Evolutionary conservation across 805 yeast species (phyloP).

Genomic region (Kurtzmaniella fragi): DNA sequence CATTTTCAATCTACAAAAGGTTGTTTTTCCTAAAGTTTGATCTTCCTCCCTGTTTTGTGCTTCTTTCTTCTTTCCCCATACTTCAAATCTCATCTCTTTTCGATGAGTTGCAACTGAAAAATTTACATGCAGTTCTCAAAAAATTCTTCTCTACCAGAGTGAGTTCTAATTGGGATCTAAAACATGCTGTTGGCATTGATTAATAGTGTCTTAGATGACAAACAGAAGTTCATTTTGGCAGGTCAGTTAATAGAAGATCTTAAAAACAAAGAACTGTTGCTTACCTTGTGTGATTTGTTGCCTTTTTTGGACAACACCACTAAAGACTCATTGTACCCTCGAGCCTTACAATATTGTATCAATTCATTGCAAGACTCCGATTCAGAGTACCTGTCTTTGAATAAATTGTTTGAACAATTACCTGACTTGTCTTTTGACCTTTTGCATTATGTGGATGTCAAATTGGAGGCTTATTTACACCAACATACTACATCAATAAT

Average conservation of each 20-base stretch:
- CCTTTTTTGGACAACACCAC: slow-evolving; percentile 2
- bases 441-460: slow-evolving; percentile 1
- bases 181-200: slow-evolving; percentile 10
- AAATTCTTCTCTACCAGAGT: neutral
- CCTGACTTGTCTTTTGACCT: slow-evolving; percentile 5
- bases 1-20: too few species aligned
- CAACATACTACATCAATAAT: slow-evolving; percentile 10
- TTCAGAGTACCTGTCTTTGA: neutral
- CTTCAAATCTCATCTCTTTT: neutral
- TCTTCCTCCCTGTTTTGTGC: too few species aligned
- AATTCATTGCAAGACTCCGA: neutral
- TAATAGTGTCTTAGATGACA: slow-evolving; percentile 18
- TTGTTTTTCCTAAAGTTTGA: too few species aligned
- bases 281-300: slow-evolving; percentile 1
- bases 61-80: slow-evolving; percentile 1
- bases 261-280: neutral
- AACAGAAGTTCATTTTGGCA: slow-evolving; percentile 16
- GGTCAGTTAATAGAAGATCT: slow-evolving; percentile 13
- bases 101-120: neutral
- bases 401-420: slow-evolving; percentile 1
- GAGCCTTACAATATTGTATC: slow-evolving; percentile 1
- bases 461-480: slow-evolving; percentile 7
- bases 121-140: neutral
- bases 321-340: slow-evolving; percentile 3
- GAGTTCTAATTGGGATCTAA: slow-evolving; percentile 1